Percentiles rank a stretch among this genome's conserved stretches.
Conservation (phyloP, 2,329 filamentous ascomycete genomes). For the Gnomoniopsis smithogilvyi region DNA sequence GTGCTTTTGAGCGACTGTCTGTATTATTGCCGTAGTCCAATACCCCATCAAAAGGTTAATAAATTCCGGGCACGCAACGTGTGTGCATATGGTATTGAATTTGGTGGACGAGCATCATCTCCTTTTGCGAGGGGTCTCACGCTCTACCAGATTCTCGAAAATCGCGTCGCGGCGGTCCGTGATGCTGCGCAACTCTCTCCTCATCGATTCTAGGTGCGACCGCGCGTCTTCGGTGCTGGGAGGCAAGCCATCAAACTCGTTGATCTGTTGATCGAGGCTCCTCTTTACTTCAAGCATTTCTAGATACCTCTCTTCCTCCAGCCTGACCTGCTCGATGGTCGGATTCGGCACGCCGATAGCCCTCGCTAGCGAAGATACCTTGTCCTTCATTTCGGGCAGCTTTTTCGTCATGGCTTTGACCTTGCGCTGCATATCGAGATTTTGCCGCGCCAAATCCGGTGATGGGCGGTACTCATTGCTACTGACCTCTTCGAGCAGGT, state of each 20-base stretch:
- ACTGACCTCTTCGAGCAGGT: conserved; percentile 40
- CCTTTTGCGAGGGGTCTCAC: conserved; percentile 51
- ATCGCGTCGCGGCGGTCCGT: conserved; percentile 65
- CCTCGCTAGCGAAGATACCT: conserved; percentile 40
- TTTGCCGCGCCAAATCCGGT: conserved; percentile 61
- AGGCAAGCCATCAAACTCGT: conserved; percentile 68
- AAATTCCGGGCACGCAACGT: neutral
- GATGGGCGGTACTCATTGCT: conserved; percentile 50
- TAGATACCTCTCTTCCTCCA: conserved; percentile 57
- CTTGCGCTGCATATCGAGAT: conserved; percentile 69
- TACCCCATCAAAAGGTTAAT: neutral
- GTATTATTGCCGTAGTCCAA: neutral
- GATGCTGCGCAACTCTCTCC: conserved; percentile 59
- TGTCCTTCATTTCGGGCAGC: conserved; percentile 64
- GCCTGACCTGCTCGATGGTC: conserved; percentile 54
- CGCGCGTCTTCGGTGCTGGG: conserved; percentile 67
- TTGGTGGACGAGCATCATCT: conserved; percentile 22
- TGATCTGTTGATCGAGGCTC: conserved; percentile 59
- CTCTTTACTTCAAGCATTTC: conserved; percentile 55
- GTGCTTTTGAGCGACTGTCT: neutral
- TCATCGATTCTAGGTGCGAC: conserved; percentile 65
- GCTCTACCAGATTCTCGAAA: conserved; percentile 70
- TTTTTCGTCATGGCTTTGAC: conserved; percentile 65
- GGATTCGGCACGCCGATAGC: conserved; percentile 35
- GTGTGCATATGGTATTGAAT: neutral